These are phyloP conservation scores for Phialophora chinensis DNA, from an alignment of 2,329 filamentous ascomycete genomes.

Conservation along the genomic window DNA sequence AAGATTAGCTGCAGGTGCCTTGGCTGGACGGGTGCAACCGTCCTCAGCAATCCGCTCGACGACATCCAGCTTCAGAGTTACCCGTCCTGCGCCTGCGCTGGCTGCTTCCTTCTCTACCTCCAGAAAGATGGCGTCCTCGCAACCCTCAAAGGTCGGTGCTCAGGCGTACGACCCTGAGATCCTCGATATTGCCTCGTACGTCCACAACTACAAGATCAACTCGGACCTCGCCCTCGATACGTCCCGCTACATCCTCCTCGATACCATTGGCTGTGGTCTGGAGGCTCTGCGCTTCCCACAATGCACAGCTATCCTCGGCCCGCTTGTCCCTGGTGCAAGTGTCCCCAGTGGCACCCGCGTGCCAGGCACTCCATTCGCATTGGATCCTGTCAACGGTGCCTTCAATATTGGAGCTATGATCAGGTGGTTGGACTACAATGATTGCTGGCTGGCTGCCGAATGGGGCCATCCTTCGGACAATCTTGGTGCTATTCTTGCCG, in stretches of 20 bases:
- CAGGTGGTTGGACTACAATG: slow-evolving; percentile 99
- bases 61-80: slow-evolving; percentile 20
- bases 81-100: slow-evolving; percentile 32
- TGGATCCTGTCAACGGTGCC: slow-evolving; percentile 92
- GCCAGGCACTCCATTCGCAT: slow-evolving; percentile 87
- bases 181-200: slow-evolving; percentile 91
- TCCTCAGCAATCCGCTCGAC: slow-evolving; percentile 27
- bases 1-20: slow-evolving; percentile 37
- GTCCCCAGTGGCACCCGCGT: slow-evolving; percentile 93
- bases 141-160: slow-evolving; percentile 45
- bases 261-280: slow-evolving; percentile 94
- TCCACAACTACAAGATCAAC: slow-evolving; percentile 87
- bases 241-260: slow-evolving; percentile 93
- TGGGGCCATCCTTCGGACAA: slow-evolving; percentile 99
- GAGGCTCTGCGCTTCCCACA: slow-evolving; percentile 95
- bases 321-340: slow-evolving; percentile 84
- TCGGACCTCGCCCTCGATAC: slow-evolving; percentile 96
- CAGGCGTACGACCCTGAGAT: slow-evolving; percentile 88
- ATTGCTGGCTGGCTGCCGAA: slow-evolving; percentile 98
- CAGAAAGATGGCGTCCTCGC: slow-evolving; percentile 48
- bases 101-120: slow-evolving; percentile 50
- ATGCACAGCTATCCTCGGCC: slow-evolving; percentile 92
- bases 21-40: slow-evolving; percentile 34
- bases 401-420: slow-evolving; percentile 99
- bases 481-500: slow-evolving; percentile 92